Percentiles rank a stretch among this genome's conserved stretches.
These are phyloP conservation scores for Keqinozyma sinolaborantium DNA, from an alignment of 1,139 yeast genomes.

Conservation along the genomic window DNA sequence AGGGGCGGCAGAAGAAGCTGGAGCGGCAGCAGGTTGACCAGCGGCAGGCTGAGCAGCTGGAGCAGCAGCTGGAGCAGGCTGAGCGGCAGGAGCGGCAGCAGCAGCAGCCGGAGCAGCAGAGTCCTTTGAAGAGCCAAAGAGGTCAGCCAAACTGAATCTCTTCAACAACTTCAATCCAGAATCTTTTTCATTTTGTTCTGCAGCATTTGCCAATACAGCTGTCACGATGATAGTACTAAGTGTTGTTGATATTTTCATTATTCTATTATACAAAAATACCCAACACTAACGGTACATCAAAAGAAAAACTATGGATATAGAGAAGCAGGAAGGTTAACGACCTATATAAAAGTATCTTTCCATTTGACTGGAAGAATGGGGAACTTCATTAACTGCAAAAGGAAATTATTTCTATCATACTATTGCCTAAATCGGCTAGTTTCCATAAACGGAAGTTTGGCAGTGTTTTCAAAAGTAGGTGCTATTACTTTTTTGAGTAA, in stretches of 20 bases:
- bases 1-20: constrained; percentile 9
- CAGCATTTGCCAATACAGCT: constrained; percentile 10
- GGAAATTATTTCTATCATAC: neutral
- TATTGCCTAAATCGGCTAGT: neutral
- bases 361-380: too few relatives aligned
- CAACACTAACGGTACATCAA: neutral
- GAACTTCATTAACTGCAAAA: neutral
- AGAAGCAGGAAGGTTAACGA: too few relatives aligned
- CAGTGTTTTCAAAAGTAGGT: too few relatives aligned
- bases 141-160: constrained; percentile 12
- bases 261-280: neutral
- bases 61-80: constrained; percentile 7
- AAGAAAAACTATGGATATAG: neutral
- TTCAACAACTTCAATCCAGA: constrained; percentile 7
- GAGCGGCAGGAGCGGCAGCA: constrained; percentile 3
- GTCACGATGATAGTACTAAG: constrained; percentile 11
- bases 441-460: neutral
- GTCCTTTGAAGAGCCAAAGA: constrained; percentile 5
- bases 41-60: constrained; percentile 5
- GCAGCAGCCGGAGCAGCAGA: neutral
- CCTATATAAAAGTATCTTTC: neutral
- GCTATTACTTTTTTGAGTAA: too few relatives aligned
- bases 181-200: constrained; percentile 5
- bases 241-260: constrained; percentile 12
- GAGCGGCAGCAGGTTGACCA: constrained; percentile 6